Percentiles rank a stretch among this genome's conserved stretches.
Conservation (phyloP, 148 eudicot genomes). For the Chenopodium formosanum region DNA sequence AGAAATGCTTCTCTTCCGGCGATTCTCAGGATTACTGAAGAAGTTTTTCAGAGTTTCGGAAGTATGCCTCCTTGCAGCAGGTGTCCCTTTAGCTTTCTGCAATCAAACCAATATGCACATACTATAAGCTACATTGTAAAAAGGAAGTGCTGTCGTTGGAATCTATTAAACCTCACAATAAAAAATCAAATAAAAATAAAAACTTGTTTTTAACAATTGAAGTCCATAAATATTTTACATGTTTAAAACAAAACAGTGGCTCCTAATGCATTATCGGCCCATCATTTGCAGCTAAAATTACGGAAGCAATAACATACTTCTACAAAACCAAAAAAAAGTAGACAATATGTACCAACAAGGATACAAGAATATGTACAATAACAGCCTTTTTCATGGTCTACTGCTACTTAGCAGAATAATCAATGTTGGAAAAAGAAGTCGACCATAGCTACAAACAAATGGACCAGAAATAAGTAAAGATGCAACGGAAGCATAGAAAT, state of each 20-base stretch:
- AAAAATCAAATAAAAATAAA: too few species aligned
- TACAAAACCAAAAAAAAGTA: too few species aligned
- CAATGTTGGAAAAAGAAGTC: neutral
- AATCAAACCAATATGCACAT: neutral
- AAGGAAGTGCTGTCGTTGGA: neutral
- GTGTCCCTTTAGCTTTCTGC: conserved; percentile 75
- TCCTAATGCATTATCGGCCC: neutral
- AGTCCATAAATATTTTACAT: neutral
- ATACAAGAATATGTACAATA: too few species aligned
- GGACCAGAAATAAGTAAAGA: neutral
- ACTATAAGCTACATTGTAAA: neutral
- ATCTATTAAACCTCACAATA: neutral
- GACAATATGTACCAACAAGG: too few species aligned
- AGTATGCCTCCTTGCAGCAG: conserved; percentile 74
- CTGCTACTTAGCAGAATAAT: neutral
- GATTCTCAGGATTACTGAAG: conserved; percentile 86
- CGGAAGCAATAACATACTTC: too few species aligned
- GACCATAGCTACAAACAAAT: neutral
- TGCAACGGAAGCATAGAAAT: neutral
- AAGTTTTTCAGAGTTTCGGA: conserved; percentile 80
- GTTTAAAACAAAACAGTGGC: neutral
- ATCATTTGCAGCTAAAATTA: neutral
- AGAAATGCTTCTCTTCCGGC: conserved; percentile 78
- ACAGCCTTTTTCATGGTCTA: too few species aligned
- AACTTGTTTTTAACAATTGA: too few species aligned